Percentiles rank a stretch among this genome's conserved stretches.
Conservation (phyloP, 1,139 yeast genomes). For the Geotrichum restrictum region DNA sequence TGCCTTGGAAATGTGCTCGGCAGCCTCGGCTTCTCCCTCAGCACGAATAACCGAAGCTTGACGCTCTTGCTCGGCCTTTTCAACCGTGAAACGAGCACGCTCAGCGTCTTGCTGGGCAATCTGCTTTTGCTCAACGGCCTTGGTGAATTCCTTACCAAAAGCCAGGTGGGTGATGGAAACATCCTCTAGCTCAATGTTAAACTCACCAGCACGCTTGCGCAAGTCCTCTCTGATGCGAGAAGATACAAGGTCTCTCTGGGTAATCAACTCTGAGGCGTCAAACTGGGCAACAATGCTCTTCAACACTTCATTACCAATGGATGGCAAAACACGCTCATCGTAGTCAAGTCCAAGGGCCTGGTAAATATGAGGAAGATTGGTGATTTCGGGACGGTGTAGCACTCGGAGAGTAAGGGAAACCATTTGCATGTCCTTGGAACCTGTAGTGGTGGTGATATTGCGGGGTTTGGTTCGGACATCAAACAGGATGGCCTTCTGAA, state of each 20-base stretch:
- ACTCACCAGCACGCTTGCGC: slow-evolving; percentile 78
- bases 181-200: slow-evolving; percentile 88
- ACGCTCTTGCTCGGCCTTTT: slow-evolving; percentile 95
- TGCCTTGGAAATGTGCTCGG: slow-evolving; percentile 91
- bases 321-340: slow-evolving; percentile 95
- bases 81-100: slow-evolving; percentile 90
- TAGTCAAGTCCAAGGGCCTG: slow-evolving; percentile 90
- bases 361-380: slow-evolving; percentile 75
- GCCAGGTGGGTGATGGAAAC: slow-evolving; percentile 98
- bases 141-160: slow-evolving; percentile 93
- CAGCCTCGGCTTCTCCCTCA: slow-evolving; percentile 99
- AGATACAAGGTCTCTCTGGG: slow-evolving; percentile 94
- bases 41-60: slow-evolving; percentile 94
- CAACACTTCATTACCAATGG: slow-evolving; percentile 93
- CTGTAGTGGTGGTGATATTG: slow-evolving; percentile 90
- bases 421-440: slow-evolving; percentile 95
- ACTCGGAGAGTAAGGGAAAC: slow-evolving; percentile 91
- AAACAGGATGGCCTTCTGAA: slow-evolving; percentile 81
- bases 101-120: slow-evolving; percentile 99
- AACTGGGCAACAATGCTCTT: slow-evolving; percentile 96
- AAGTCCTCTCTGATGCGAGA: slow-evolving; percentile 86
- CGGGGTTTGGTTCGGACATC: slow-evolving; percentile 91
- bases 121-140: slow-evolving; percentile 97
- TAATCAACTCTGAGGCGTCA: slow-evolving; percentile 95
- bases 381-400: slow-evolving; percentile 88